Percentiles rank a stretch among this genome's conserved stretches.
Conservation (phyloP, 2,329 filamentous ascomycete species). For the Stagonosporopsis cucurbitacearum region DNA sequence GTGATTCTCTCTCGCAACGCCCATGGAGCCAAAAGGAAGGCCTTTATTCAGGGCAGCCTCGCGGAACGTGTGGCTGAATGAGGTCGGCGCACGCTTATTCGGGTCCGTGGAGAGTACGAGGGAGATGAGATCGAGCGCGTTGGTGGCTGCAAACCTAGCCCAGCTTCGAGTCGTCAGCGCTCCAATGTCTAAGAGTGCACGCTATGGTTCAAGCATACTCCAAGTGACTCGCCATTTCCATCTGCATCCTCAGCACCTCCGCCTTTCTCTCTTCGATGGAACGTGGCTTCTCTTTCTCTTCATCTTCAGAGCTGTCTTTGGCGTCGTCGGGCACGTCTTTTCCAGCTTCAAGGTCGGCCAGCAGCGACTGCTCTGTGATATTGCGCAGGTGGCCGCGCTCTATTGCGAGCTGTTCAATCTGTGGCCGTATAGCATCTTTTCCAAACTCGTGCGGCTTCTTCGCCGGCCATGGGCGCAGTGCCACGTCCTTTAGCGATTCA, state of each 20-base stretch:
- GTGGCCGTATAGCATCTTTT: constrained; percentile 64
- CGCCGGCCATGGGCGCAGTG: constrained; percentile 69
- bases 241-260: constrained; percentile 49
- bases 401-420: constrained; percentile 78
- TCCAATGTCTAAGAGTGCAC: constrained; percentile 50
- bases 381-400: constrained; percentile 83
- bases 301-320: constrained; percentile 55
- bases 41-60: constrained; percentile 30
- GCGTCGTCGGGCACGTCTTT: constrained; percentile 51
- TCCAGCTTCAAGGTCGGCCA: constrained; percentile 66
- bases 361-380: constrained; percentile 75
- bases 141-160: constrained; percentile 40
- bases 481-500: constrained; percentile 54
- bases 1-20: constrained; percentile 33
- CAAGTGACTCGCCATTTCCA: constrained; percentile 52
- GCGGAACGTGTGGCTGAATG: constrained; percentile 40
- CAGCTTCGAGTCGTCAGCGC: constrained; percentile 31
- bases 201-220: constrained; percentile 57
- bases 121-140: constrained; percentile 43
- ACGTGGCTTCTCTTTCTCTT: constrained; percentile 48
- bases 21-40: constrained; percentile 49
- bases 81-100: constrained; percentile 31
- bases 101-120: constrained; percentile 41
- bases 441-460: constrained; percentile 58
- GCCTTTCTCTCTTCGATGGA: constrained; percentile 44